phyloP scores from a whole-genome alignment of 164 flowering plant genomes.

The Chloranthus sessilifolius region DNA sequence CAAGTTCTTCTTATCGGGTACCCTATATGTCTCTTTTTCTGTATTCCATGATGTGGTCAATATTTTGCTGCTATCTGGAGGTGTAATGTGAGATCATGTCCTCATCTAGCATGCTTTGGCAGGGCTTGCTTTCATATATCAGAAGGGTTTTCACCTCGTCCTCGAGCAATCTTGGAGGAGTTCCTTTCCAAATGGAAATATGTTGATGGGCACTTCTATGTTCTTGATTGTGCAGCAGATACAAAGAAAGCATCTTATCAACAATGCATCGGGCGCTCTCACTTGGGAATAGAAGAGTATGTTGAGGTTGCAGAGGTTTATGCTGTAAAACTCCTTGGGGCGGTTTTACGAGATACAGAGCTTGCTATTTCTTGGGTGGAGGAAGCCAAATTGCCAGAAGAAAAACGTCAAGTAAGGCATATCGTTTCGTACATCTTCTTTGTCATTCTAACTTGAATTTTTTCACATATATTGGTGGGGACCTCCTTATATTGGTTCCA shows the following conservation, averaged over 20 bases:
- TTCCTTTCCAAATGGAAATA: slow-evolving; percentile 62
- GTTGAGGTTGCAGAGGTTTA: slow-evolving; percentile 71
- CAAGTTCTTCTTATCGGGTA: slow-evolving; percentile 79
- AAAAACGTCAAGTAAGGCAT: slow-evolving; percentile 49
- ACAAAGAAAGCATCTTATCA: neutral
- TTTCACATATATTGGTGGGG: no score
- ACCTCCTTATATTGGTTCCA: no score
- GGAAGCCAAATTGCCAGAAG: slow-evolving; percentile 67
- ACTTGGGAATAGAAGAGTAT: slow-evolving; percentile 45
- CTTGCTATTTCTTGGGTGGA: slow-evolving; percentile 71
- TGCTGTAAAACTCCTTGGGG: slow-evolving; percentile 46
- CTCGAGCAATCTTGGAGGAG: slow-evolving; percentile 56
- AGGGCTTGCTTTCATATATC: slow-evolving; percentile 66
- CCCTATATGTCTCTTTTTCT: neutral
- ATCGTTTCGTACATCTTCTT: no score
- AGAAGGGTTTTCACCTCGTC: slow-evolving; percentile 39
- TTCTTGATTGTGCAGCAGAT: slow-evolving; percentile 18
- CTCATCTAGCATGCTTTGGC: slow-evolving; percentile 5
- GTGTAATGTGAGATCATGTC: neutral
- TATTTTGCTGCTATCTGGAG: neutral
- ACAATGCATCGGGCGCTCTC: slow-evolving; percentile 2
- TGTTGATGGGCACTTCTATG: slow-evolving; percentile 34
- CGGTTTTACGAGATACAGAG: slow-evolving; percentile 31
- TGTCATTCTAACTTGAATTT: no score
- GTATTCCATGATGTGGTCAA: neutral